phyloP scores from a whole-genome alignment of 306 rosid genomes.

The Sphenostylis stenocarpa region DNA sequence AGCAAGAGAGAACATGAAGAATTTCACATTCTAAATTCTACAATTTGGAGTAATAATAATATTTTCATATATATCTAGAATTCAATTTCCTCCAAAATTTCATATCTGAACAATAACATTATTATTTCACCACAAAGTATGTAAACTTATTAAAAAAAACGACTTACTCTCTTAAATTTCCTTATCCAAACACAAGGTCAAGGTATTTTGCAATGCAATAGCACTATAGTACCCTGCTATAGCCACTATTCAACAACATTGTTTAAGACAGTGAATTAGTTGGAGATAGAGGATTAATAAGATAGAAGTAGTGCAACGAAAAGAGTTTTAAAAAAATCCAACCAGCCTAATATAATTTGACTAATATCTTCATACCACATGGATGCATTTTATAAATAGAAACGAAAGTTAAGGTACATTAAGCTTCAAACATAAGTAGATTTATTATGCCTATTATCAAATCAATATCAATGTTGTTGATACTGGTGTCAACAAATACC shows the following conservation, averaged over 20 bases:
- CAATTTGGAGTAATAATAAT: no score
- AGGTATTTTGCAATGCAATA: background rate
- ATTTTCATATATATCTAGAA: no score
- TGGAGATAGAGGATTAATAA: slow-evolving; percentile 12
- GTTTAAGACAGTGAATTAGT: background rate
- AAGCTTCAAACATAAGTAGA: background rate
- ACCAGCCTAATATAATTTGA: background rate
- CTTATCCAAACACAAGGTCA: no score
- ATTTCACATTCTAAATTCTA: background rate
- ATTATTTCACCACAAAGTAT: no score
- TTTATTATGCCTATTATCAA: slow-evolving; percentile 8
- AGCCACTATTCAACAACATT: background rate
- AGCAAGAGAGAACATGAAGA: no score
- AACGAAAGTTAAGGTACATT: background rate
- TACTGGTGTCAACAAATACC: slow-evolving; percentile 49
- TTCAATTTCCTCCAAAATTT: no score
- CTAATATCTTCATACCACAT: background rate
- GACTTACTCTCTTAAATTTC: no score
- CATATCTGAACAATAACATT: no score
- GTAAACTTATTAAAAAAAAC: no score
- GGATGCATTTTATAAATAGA: background rate
- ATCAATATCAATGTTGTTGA: slow-evolving; percentile 2
- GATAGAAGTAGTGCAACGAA: background rate
- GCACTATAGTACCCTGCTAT: background rate
- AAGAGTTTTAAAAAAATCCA: background rate